These are phyloP conservation scores for Sarocladiaceae sp. DNA, from an alignment of 2,329 filamentous ascomycete species.

Conservation along the genomic window DNA sequence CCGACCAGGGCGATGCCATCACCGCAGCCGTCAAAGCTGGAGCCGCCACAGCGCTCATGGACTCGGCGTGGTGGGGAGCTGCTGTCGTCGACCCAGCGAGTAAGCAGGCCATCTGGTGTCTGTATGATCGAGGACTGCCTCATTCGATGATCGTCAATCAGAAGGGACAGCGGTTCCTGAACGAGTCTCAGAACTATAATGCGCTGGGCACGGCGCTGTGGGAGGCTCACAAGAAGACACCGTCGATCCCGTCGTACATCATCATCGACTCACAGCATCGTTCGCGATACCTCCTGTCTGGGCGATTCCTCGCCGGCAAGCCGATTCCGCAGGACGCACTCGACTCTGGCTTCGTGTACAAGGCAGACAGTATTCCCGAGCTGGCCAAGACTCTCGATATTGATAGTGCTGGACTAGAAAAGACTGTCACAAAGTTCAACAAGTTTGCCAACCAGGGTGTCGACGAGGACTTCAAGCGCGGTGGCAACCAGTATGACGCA, in stretches of 20 bases:
- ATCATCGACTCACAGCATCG: constrained; percentile 25
- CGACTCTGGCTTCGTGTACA: constrained; percentile 18
- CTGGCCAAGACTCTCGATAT: constrained; percentile 21
- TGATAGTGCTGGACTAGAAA: constrained; percentile 13
- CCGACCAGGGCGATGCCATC: constrained; percentile 18
- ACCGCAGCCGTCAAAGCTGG: constrained; percentile 21
- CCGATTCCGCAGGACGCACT: constrained; percentile 14
- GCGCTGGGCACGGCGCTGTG: constrained; percentile 19
- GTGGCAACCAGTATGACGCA: constrained; percentile 22
- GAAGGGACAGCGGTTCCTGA: constrained; percentile 24
- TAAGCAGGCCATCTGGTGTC: constrained; percentile 15
- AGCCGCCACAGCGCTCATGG: constrained; percentile 24
- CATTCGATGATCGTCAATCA: constrained; percentile 28
- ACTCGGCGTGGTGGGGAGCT: constrained; percentile 24
- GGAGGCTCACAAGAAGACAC: constrained; percentile 13
- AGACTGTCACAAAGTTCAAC: constrained; percentile 24
- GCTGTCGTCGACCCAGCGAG: constrained; percentile 21
- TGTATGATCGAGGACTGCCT: constrained; percentile 24
- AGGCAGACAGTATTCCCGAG: constrained; percentile 18
- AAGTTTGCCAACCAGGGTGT: constrained; percentile 19
- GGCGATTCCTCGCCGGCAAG: constrained; percentile 12
- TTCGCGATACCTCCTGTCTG: constrained; percentile 21
- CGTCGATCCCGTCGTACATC: constrained; percentile 23
- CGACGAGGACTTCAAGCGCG: constrained; percentile 27
- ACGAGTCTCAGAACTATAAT: constrained; percentile 27